Conservation (phyloP, 2,329 filamentous ascomycete genomes). For the Monosporascus sp. region DNA sequence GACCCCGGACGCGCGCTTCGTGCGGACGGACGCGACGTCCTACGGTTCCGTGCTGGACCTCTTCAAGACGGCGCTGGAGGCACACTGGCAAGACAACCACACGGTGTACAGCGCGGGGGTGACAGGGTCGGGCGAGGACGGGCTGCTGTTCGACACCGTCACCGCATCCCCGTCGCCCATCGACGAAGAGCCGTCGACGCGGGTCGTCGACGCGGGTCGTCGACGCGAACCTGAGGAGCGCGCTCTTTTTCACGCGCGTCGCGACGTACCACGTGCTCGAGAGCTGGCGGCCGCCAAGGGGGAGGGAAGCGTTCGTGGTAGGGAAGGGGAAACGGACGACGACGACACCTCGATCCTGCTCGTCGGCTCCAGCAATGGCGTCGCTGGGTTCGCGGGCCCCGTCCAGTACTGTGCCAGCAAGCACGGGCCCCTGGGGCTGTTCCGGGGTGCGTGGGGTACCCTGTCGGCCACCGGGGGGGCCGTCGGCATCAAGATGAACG, state of each 20-base stretch:
- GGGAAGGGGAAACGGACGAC: background rate
- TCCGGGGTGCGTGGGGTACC: background rate
- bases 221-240: background rate
- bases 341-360: background rate
- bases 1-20: background rate
- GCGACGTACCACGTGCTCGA: background rate
- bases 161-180: background rate
- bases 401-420: constrained; percentile 1
- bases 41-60: constrained; percentile 1
- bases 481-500: background rate
- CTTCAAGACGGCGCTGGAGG: background rate
- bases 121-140: background rate
- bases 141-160: background rate
- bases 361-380: background rate
- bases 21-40: background rate
- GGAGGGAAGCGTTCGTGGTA: background rate
- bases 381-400: background rate
- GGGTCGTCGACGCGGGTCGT: too few relatives aligned
- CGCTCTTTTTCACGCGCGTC: constrained; percentile 1
- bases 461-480: background rate
- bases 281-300: background rate
- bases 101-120: background rate
- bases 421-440: constrained; percentile 1
- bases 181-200: background rate
- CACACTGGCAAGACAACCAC: background rate